Percentiles rank a stretch among this genome's conserved stretches.
Evolutionary conservation across 1,284 basidiomycete genomes (phyloP).

Genomic region (Ustilago hordei): DNA sequence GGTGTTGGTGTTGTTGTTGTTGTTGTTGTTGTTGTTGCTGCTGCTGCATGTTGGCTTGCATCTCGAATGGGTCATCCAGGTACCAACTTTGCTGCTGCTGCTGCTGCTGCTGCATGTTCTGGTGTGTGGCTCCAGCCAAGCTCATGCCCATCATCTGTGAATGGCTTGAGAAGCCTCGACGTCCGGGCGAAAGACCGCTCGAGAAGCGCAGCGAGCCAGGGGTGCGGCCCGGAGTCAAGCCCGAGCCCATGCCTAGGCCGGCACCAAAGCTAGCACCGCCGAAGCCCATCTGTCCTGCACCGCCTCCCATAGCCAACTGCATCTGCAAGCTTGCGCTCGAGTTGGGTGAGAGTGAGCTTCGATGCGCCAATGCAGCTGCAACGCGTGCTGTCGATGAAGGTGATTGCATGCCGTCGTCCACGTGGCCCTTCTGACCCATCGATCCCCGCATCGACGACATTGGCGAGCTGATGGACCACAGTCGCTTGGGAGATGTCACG

Average conservation of each 20-base stretch:
- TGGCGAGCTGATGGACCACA: slow-evolving; percentile 55
- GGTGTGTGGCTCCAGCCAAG: slow-evolving; percentile 28
- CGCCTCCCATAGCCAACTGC: slow-evolving; percentile 45
- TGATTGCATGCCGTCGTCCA: slow-evolving; percentile 34
- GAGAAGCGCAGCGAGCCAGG: slow-evolving; percentile 43
- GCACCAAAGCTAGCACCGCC: slow-evolving; percentile 35
- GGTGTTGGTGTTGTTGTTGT: no score
- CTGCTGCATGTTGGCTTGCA: slow-evolving; percentile 45
- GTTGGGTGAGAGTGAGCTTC: slow-evolving; percentile 49
- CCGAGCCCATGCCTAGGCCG: slow-evolving; percentile 45
- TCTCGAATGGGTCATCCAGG: slow-evolving; percentile 47
- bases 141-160: slow-evolving; percentile 38
- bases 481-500: slow-evolving; percentile 46
- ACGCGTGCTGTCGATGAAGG: slow-evolving; percentile 45
- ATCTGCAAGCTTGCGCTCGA: slow-evolving; percentile 48
- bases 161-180: slow-evolving; percentile 30
- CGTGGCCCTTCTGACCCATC: slow-evolving; percentile 23
- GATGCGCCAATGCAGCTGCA: slow-evolving; percentile 41
- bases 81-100: slow-evolving; percentile 37
- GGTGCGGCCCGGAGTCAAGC: slow-evolving; percentile 39
- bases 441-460: slow-evolving; percentile 47
- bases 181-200: slow-evolving; percentile 42
- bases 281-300: slow-evolving; percentile 33
- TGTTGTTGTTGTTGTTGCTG: background rate
- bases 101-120: slow-evolving; percentile 30